Base-by-base conservation (phyloP, 2,329 filamentous ascomycete genomes). In the Fusarium equiseti region DNA sequence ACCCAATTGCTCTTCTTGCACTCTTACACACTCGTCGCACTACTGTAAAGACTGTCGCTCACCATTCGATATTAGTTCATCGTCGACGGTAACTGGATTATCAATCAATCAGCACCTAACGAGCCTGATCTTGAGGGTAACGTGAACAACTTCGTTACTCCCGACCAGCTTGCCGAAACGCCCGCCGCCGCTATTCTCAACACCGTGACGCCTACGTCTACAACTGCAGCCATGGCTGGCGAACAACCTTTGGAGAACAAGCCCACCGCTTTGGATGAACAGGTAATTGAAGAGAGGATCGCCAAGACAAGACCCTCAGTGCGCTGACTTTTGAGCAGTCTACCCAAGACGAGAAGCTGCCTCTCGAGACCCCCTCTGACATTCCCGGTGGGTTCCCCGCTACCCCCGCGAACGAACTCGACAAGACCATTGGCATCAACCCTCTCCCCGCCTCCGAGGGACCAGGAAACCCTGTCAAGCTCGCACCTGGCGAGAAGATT, bases 51-150 rank as follows among this genome's bases (percentile, higher is more conserved):
- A 29, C 50, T 44, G 43, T 73, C 61, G 60, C 75, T 77, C 72
- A 79, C 73, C 44, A 65, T 71, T 45, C 63, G 44, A 52, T 73
- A 38, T 44, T 80, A 98, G 95, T 99, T 97, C 81, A 92, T 99
- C 76, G 95, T 98, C 73, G 94, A 99, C 87, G 93, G 92, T 74
- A 89, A 88, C 75, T 99, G 96, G 96, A 90, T 90, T 53, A 92
- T 90, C 79, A 95, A 98, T 82, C 89, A 91, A 75, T 89, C 90
- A 63, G 92, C 91, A 44, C 92, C 92, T 64, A 91, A 92, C 82
- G 95, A 98, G 83, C 89, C 89, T 77, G 95, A 98, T 85, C 87
- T 88, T 72, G 86, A 90, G 77, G 92, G 92, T 77, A 97, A 95
- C 87, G 86, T 94, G 76, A 98, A 98, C 87, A 98, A 98, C 89